Evolutionary conservation across 2,329 filamentous ascomycete species (phyloP).

Genomic region (Metarhizium anisopliae): DNA sequence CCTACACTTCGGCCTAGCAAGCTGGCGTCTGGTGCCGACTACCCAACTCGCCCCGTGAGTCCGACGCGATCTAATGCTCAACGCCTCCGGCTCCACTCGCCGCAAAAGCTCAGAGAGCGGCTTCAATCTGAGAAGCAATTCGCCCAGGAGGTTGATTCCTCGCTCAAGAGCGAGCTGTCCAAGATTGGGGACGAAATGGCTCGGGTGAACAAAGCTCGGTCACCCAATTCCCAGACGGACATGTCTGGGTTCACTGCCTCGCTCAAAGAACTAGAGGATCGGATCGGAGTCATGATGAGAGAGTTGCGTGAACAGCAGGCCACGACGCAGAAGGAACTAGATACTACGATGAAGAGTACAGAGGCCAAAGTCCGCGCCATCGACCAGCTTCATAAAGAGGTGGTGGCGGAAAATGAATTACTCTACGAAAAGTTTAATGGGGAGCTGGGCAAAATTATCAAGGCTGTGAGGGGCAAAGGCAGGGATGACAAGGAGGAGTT

Average conservation of each 20-base stretch:
- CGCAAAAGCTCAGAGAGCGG: slow-evolving; percentile 73
- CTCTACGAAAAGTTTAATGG: slow-evolving; percentile 87
- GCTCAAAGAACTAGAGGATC: slow-evolving; percentile 58
- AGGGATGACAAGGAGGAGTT: slow-evolving; percentile 75
- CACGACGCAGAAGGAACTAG: slow-evolving; percentile 60
- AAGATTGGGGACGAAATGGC: slow-evolving; percentile 77
- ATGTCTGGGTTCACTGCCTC: slow-evolving; percentile 31
- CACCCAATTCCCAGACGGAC: slow-evolving; percentile 16
- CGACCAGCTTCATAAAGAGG: slow-evolving; percentile 82
- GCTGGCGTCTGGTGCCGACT: slow-evolving; percentile 16
- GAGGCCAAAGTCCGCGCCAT: slow-evolving; percentile 74
- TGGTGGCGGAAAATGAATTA: slow-evolving; percentile 83
- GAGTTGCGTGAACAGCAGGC: slow-evolving; percentile 54
- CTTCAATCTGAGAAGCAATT: slow-evolving; percentile 73
- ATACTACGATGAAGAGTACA: slow-evolving; percentile 60
- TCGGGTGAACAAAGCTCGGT: slow-evolving; percentile 30
- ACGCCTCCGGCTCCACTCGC: slow-evolving; percentile 60
- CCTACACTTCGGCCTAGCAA: slow-evolving; percentile 39
- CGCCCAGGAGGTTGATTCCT: slow-evolving; percentile 59
- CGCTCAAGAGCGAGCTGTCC: slow-evolving; percentile 65
- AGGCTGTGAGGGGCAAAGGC: slow-evolving; percentile 61
- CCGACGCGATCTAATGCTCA: slow-evolving; percentile 25
- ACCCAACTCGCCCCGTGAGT: slow-evolving; percentile 14
- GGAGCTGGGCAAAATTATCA: slow-evolving; percentile 78
- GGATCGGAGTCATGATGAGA: slow-evolving; percentile 49